Evolutionary conservation across 306 rosid genomes (phyloP).

Genomic region (Senna tora): DNA sequence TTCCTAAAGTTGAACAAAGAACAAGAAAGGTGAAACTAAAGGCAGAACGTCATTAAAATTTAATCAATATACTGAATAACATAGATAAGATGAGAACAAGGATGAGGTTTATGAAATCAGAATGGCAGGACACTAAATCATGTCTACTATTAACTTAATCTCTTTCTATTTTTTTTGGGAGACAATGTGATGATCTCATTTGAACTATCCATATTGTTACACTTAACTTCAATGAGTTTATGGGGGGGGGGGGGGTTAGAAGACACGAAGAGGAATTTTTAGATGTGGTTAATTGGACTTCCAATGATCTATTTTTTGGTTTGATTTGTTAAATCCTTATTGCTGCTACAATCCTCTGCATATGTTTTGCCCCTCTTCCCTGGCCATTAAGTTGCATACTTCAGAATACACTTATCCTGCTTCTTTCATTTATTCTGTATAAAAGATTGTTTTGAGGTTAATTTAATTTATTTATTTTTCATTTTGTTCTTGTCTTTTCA

Average conservation of each 20-base stretch:
- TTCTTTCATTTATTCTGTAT: constrained; percentile 15
- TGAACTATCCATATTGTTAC: constrained; percentile 12
- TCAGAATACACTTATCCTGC: neutral
- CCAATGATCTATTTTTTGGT: neutral
- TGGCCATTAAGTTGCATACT: constrained; percentile 21
- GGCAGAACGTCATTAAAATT: neutral
- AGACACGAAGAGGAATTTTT: neutral
- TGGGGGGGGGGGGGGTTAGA: too few relatives aligned
- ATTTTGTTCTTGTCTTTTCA: constrained; percentile 41
- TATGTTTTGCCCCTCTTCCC: constrained; percentile 17
- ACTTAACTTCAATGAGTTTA: neutral
- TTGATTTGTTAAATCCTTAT: neutral
- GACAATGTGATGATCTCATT: neutral
- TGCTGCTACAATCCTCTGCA: neutral
- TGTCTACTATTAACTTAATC: neutral
- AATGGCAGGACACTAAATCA: constrained; percentile 17
- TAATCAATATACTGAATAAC: constrained; percentile 12
- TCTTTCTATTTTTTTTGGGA: too few relatives aligned
- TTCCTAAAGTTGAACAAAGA: constrained; percentile 17
- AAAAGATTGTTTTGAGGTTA: neutral
- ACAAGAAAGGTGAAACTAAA: constrained; percentile 11
- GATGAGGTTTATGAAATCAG: constrained; percentile 5
- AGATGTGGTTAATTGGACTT: neutral
- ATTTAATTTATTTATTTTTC: constrained; percentile 8
- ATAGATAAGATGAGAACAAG: constrained; percentile 1